Conservation (phyloP, 345 rosid species). For the Syzygium jambos region DNA sequence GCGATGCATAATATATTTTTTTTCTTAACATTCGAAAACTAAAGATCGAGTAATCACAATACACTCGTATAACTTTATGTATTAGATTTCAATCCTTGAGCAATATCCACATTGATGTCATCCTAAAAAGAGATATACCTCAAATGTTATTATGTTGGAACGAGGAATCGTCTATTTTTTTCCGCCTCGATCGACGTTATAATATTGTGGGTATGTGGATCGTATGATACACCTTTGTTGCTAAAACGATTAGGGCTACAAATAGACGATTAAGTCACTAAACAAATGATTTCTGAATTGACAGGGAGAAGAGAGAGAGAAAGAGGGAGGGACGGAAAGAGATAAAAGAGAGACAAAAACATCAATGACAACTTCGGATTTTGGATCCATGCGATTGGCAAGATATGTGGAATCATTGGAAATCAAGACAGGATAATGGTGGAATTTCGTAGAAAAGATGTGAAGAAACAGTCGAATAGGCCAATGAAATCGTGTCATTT, state of each 20-base stretch:
- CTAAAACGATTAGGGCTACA: neutral
- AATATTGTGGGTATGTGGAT: neutral
- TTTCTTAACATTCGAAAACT: neutral
- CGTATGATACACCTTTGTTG: neutral
- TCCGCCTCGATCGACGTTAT: neutral
- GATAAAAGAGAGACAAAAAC: neutral
- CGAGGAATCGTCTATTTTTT: neutral
- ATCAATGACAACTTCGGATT: neutral
- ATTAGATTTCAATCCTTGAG: neutral
- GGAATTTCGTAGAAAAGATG: neutral
- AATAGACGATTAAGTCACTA: neutral
- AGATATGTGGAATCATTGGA: neutral
- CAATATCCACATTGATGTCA: neutral
- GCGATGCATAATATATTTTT: neutral
- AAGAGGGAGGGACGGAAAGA: neutral
- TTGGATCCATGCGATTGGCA: neutral
- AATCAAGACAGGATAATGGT: neutral
- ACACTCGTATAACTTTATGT: neutral
- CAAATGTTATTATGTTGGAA: neutral
- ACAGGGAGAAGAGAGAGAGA: neutral
- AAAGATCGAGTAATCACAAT: neutral
- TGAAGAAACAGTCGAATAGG: neutral
- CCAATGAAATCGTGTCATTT: neutral
- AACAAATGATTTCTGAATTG: neutral
- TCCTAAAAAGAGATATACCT: neutral